Conservation (phyloP, 441 rosid genomes). For the Pelargonium citronellum region DNA sequence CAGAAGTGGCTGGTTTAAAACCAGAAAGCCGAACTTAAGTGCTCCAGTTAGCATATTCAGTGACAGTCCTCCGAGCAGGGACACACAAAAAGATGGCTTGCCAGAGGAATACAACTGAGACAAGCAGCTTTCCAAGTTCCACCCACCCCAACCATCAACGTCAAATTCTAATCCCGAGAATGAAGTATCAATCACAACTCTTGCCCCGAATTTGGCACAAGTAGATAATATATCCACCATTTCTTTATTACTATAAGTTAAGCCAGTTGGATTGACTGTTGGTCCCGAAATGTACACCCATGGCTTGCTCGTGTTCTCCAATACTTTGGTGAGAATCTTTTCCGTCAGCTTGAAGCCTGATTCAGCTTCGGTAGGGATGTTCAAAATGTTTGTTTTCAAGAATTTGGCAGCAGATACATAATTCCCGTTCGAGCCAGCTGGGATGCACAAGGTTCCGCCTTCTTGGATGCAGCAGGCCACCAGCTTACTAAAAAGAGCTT, state of each 20-base stretch:
- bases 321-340: constrained; percentile 35
- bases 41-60: constrained; percentile 69
- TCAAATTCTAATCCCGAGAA: constrained; percentile 81
- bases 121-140: constrained; percentile 52
- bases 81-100: constrained; percentile 49
- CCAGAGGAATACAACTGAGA: constrained; percentile 41
- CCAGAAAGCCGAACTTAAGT: constrained; percentile 58
- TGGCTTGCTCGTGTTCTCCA: constrained; percentile 54
- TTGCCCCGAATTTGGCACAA: constrained; percentile 72
- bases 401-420: constrained; percentile 73
- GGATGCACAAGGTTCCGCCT: constrained; percentile 86
- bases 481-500: constrained; percentile 70
- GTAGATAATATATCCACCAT: constrained; percentile 49
- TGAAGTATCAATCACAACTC: constrained; percentile 76
- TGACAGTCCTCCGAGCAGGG: constrained; percentile 76
- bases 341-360: constrained; percentile 69
- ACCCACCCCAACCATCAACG: constrained; percentile 45
- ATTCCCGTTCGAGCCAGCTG: constrained; percentile 77
- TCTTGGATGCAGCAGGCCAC: constrained; percentile 70
- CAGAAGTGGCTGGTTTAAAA: constrained; percentile 42
- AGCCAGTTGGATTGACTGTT: constrained; percentile 76
- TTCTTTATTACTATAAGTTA: constrained; percentile 64
- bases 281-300: constrained; percentile 94
- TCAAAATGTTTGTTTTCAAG: constrained; percentile 52
- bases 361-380: constrained; percentile 45